Base-by-base conservation (phyloP, 495 filamentous ascomycete species). In the Penicillium chermesinum region DNA sequence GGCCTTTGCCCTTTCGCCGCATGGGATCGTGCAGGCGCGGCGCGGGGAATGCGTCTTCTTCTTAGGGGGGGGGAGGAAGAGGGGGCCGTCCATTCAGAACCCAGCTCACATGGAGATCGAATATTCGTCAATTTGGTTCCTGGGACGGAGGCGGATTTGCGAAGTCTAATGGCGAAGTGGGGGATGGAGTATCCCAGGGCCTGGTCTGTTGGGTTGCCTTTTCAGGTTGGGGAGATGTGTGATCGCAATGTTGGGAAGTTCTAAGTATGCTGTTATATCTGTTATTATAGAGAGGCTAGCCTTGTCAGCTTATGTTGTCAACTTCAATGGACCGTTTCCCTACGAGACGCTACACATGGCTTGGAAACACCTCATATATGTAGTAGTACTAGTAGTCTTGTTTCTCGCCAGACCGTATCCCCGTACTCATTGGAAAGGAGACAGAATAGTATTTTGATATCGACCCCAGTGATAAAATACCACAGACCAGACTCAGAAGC, bases 51-150 rank as follows among this genome's bases (percentile, higher is more conserved):
- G 52, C 48, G 58, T 61, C 14, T 61, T 61, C 41, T 58, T 61
- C 19, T n/a, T n/a, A 41, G 55, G 1, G 55, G 58, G n/a, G 58
- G 58, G n/a, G 51, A 58, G 39, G 52, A 58, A 0, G 36, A 53
- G 6, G 58, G 58, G 2, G 58, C 58, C 1, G 46, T 61, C 14
- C 58, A 61, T 50, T 58, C 58, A 0, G 58, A 61, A 43, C 58
- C 58, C 4, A 34, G 12, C 15, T 55, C 55, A 7, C 45, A 53
- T 37, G 55, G 55, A 7, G 58, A 61, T 48, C 51, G 58, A 13
- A 37, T 61, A 2, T 61, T 61, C 52, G 58, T 61, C 20, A 61
- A 61, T 49, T 39, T 61, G 45, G 58, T 61, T n/a, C 58, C 58
- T 8, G 55, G 58, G 21, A 17, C 32, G 36, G 54, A 55, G 41